A percentile compares a stretch with the other conserved stretches of the same genome.
Conservation (phyloP, 257 asterid genomes). For the Rauvolfia tetraphylla region DNA sequence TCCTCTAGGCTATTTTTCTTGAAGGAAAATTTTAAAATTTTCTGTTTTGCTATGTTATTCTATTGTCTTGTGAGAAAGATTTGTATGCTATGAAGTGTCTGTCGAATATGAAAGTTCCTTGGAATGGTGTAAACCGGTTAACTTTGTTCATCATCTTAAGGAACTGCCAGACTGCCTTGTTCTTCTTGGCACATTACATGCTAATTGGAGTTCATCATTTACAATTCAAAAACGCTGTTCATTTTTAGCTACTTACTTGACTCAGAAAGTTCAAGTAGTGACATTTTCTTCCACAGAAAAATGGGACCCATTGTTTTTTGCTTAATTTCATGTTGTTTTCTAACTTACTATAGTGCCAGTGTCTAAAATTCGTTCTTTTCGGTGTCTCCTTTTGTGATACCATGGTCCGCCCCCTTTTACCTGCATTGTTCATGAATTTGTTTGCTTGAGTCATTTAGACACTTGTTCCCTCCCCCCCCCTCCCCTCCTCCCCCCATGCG, state of each 20-base stretch:
- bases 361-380: not conserved
- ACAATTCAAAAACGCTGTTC: not conserved
- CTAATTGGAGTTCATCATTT: not conserved
- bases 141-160: not conserved
- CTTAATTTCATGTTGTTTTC: not conserved
- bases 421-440: not conserved
- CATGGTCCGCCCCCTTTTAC: too few relatives aligned
- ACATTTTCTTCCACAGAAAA: not conserved
- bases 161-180: not conserved
- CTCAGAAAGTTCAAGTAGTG: not conserved
- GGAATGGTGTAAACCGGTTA: not conserved
- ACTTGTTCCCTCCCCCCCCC: too few relatives aligned
- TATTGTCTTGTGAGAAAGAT: not conserved
- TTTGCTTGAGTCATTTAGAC: not conserved
- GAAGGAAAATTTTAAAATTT: not conserved
- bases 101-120: not conserved
- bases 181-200: not conserved
- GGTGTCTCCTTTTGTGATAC: not conserved
- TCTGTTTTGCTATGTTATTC: not conserved
- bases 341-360: not conserved
- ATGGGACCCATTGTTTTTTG: not conserved
- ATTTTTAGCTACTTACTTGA: not conserved
- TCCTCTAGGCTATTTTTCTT: not conserved
- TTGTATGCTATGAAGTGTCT: not conserved
- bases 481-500: not conserved